Base-by-base conservation (phyloP, 2,329 filamentous ascomycete genomes). In the Xylariaceae sp. region DNA sequence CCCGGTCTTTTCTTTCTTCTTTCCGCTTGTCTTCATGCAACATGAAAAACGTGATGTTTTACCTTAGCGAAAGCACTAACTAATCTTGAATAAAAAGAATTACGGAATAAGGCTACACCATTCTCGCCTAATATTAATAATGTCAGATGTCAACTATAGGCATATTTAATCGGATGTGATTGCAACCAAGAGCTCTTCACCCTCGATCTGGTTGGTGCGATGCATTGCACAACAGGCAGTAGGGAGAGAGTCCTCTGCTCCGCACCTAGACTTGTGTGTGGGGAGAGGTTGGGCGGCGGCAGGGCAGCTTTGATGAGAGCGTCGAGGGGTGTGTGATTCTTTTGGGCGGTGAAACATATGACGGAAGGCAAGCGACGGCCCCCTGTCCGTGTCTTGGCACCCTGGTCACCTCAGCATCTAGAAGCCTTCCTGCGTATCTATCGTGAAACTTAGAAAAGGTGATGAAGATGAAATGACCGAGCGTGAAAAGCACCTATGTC, bases 231-330 rank as follows among this genome's bases (percentile, higher is more conserved):
- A 37, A 30, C 15, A 26, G 44, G 15, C 23, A 18, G 26, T 23
- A 21, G 18, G 32, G 39, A 29, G 44, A n/a, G n/a, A n/a, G n/a
- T n/a, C n/a, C n/a, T n/a, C 44, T 24, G 45, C 35, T 42, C 30
- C 24, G 11, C 43, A 20, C 30, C 20, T 13, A 29, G 46, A 37
- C 27, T 30, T 20, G 36, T 33, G 40, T 27, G 21, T 44, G 50
- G 37, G 50, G 49, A 44, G 50, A 43, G 44, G 51, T 57, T 48
- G 50, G 45, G 42, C 53, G 49, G 23, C 26, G 36, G 49, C 48
- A 43, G 24, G 39, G 21, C 9, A 18, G 20, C 26, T 42, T 37
- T 23, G 24, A 21, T 13, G 30, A n/a, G n/a, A n/a, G n/a, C n/a
- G 27, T 30, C 8, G 27, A 30, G 27, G 13, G 27, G 21, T 29